phyloP scores from a whole-genome alignment of 345 rosid genomes.

The Eutrema heterophyllum region DNA sequence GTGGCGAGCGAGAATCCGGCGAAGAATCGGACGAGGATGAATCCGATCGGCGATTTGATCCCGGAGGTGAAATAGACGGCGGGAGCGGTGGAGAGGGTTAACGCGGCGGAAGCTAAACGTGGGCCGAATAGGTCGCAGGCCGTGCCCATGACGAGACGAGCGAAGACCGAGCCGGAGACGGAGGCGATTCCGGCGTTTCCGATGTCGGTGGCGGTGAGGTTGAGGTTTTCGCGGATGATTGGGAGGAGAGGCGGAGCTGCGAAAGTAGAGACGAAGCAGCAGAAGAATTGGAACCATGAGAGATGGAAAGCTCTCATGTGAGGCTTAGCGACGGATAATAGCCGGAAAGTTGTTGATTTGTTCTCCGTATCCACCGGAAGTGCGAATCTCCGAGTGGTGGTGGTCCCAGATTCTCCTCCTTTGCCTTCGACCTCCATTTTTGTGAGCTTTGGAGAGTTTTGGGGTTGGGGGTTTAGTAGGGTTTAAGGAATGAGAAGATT shows the following conservation, averaged over 20 bases:
- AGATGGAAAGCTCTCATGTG: conserved; percentile 91
- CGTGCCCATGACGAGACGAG: conserved; percentile 74
- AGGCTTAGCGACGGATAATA: conserved; percentile 64
- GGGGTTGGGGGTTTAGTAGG: background rate
- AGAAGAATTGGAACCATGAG: conserved; percentile 80
- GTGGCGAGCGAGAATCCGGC: conserved; percentile 79
- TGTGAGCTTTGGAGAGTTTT: background rate
- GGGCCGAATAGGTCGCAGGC: conserved; percentile 87
- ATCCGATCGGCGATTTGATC: conserved; percentile 57
- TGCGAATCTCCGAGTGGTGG: conserved; percentile 36
- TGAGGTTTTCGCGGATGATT: conserved; percentile 70
- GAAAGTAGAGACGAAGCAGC: conserved; percentile 82
- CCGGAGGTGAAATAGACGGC: conserved; percentile 69
- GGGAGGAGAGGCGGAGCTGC: conserved; percentile 93
- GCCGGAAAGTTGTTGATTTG: conserved; percentile 65
- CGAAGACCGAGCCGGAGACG: conserved; percentile 84
- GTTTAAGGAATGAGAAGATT: background rate
- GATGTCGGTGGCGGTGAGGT: conserved; percentile 77
- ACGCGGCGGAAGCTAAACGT: conserved; percentile 81
- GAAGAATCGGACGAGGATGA: conserved; percentile 64
- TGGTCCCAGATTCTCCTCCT: conserved; percentile 17
- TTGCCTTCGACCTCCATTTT: conserved; percentile 28
- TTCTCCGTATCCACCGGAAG: conserved; percentile 82
- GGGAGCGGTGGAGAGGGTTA: conserved; percentile 76
- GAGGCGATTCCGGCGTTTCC: conserved; percentile 94